Conservation (phyloP, 1,139 yeast genomes). For the Kodamaea plutei region DNA sequence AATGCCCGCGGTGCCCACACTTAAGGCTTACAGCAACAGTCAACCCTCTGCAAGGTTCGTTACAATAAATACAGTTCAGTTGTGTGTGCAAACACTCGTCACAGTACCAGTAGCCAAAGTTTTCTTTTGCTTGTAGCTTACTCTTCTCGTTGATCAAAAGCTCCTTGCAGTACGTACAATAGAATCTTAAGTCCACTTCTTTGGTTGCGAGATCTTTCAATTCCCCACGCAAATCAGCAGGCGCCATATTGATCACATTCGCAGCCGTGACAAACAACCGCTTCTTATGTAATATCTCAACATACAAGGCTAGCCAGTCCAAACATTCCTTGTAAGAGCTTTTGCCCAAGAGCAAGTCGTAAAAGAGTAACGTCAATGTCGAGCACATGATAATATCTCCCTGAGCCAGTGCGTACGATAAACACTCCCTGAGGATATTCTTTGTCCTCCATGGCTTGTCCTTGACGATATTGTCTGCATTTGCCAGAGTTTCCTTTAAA, state of each 20-base stretch:
- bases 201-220: constrained; percentile 46
- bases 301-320: constrained; percentile 58
- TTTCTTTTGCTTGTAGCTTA: constrained; percentile 22
- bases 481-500: constrained; percentile 15
- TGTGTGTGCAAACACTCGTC: constrained; percentile 59
- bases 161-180: constrained; percentile 65
- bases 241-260: constrained; percentile 49
- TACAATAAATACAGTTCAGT: constrained; percentile 75
- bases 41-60: constrained; percentile 72
- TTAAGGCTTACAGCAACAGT: constrained; percentile 57
- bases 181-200: constrained; percentile 57
- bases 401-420: constrained; percentile 52
- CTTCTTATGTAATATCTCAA: constrained; percentile 52
- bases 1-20: constrained; percentile 91
- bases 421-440: constrained; percentile 36
- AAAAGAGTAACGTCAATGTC: constrained; percentile 56
- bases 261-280: constrained; percentile 57
- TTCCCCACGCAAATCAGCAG: constrained; percentile 30
- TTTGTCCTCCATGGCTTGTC: constrained; percentile 31
- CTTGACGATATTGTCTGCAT: neutral
- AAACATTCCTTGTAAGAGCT: constrained; percentile 27
- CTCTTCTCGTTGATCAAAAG: constrained; percentile 62
- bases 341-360: constrained; percentile 24
- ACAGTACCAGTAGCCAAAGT: constrained; percentile 82
- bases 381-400: constrained; percentile 68